Evolutionary conservation across 2,329 filamentous ascomycete genomes (phyloP), one percentile per base, ranked within the genome.

Genomic region (Microdochium paspali): DNA sequence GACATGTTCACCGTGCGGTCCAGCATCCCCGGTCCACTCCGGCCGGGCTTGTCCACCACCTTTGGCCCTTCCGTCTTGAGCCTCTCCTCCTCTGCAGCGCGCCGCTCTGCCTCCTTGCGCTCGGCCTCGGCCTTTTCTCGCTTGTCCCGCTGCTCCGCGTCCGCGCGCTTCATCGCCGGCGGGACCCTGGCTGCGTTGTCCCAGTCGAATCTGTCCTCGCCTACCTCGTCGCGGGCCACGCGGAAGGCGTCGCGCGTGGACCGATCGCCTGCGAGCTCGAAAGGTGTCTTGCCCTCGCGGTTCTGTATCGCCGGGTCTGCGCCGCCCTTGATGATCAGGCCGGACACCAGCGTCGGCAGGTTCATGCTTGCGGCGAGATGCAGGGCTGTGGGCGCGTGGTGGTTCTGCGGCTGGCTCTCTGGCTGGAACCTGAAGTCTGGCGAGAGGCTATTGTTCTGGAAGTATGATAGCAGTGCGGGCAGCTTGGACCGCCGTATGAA

Each of bases 171-270:
- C 44, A 98, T 69, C 0, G 85, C 70, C 0, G 82, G 58, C 1
- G 90, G 89, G 0, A 98, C 80, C 24, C 78, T 78, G 1, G 89
- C 84, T 0, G 68, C 71, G 3, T n/a, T n/a, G n/a, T 86, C 80
- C 93, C 93, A 98, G 54, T 87, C 69, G 80, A 85, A 95, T 18
- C 71, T 76, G 0, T 63, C 62, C 61, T 95, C 89, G 15, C 90
- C 90, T 1, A 96, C 72, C 59, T 94, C 86, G 26, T 80, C 77
- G 6, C 93, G 85, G 3, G 90, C 89, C 2, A 96, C 80, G 2
- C 93, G 85, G 68, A 98, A 98, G 0, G 90, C 87, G 60, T 97
- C 90, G 2, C 91, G 81, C 0, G 90, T 96, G 2, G 83, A 67
- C 4, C 90, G 80, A 61, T 97, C 90, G 39, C 91, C 89, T 1